Evolutionary conservation across 768 basidiomycete species (phyloP).

Genomic region (Cyclocybe cylindracea): DNA sequence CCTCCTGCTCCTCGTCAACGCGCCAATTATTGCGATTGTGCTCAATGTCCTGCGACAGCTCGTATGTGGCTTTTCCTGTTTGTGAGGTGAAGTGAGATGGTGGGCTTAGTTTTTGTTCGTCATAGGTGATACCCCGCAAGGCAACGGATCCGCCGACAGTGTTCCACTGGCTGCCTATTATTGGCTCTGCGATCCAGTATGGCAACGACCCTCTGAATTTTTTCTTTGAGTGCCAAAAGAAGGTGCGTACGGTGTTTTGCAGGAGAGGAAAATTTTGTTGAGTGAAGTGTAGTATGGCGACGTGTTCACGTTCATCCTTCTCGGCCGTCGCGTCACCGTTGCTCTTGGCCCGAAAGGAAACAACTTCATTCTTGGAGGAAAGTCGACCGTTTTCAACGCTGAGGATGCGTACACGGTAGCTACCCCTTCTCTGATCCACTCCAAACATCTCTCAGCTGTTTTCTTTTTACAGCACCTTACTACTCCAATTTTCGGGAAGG

Average conservation of each 20-base stretch:
- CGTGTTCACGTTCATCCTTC: slow-evolving; percentile 92
- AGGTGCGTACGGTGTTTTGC: slow-evolving; percentile 44
- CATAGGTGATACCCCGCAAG: slow-evolving; percentile 66
- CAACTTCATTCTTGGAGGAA: slow-evolving; percentile 93
- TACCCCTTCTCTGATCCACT: not conserved
- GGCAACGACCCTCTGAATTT: slow-evolving; percentile 94
- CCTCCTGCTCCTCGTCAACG: slow-evolving; percentile 57
- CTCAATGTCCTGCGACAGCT: slow-evolving; percentile 81
- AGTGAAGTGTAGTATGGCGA: slow-evolving; percentile 73
- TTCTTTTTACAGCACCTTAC: slow-evolving; percentile 80
- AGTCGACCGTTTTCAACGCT: slow-evolving; percentile 87
- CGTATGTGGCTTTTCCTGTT: slow-evolving; percentile 38
- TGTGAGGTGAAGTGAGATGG: not conserved
- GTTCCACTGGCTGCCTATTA: slow-evolving; percentile 88
- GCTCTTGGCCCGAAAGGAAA: slow-evolving; percentile 90
- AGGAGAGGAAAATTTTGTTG: not conserved
- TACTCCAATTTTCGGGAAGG: slow-evolving; percentile 95
- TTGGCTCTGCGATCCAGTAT: slow-evolving; percentile 88
- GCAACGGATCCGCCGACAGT: slow-evolving; percentile 83
- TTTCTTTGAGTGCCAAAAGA: slow-evolving; percentile 75
- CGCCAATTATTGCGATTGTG: slow-evolving; percentile 66
- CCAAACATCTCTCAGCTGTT: slow-evolving; percentile 5
- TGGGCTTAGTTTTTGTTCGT: not conserved
- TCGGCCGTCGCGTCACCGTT: slow-evolving; percentile 90
- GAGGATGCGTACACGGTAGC: slow-evolving; percentile 94